Evolutionary conservation across 1,284 basidiomycete genomes (phyloP).

Genomic region (Inonotus obliquus): DNA sequence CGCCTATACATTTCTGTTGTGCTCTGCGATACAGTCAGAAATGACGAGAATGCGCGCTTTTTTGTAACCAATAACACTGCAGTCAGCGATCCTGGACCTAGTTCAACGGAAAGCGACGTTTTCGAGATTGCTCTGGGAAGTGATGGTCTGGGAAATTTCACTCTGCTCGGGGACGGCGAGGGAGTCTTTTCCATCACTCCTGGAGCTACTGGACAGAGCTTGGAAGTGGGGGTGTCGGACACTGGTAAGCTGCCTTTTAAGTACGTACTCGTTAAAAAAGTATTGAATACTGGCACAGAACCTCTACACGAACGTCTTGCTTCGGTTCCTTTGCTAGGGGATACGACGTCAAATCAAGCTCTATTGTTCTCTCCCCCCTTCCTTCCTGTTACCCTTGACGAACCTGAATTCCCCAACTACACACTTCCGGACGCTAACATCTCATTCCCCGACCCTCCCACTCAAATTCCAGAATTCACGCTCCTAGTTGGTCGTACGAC

Average conservation of each 20-base stretch:
- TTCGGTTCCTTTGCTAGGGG: constrained; percentile 59
- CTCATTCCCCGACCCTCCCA: constrained; percentile 41
- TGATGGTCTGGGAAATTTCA: constrained; percentile 57
- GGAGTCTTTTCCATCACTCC: constrained; percentile 47
- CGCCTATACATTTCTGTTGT: constrained; percentile 53
- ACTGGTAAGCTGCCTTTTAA: constrained; percentile 35
- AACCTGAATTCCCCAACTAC: constrained; percentile 76
- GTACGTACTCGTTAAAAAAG: background rate
- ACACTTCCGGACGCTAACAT: constrained; percentile 62
- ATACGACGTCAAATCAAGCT: constrained; percentile 70
- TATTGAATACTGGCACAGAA: constrained; percentile 23
- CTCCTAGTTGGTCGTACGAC: constrained; percentile 20
- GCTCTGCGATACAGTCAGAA: constrained; percentile 37
- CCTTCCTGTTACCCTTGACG: constrained; percentile 26
- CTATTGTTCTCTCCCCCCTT: constrained; percentile 74
- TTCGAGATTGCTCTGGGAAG: constrained; percentile 45
- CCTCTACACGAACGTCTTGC: constrained; percentile 45
- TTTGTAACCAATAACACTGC: constrained; percentile 52
- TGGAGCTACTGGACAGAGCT: constrained; percentile 33
- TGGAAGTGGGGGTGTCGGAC: constrained; percentile 57
- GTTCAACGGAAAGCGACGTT: constrained; percentile 36
- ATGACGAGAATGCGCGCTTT: constrained; percentile 36
- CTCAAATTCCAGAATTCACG: constrained; percentile 26
- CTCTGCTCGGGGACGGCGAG: constrained; percentile 34
- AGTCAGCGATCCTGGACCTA: constrained; percentile 35